These are phyloP conservation scores for Tylopilus sp. DNA, from an alignment of 1,284 basidiomycete species.

Conservation along the genomic window DNA sequence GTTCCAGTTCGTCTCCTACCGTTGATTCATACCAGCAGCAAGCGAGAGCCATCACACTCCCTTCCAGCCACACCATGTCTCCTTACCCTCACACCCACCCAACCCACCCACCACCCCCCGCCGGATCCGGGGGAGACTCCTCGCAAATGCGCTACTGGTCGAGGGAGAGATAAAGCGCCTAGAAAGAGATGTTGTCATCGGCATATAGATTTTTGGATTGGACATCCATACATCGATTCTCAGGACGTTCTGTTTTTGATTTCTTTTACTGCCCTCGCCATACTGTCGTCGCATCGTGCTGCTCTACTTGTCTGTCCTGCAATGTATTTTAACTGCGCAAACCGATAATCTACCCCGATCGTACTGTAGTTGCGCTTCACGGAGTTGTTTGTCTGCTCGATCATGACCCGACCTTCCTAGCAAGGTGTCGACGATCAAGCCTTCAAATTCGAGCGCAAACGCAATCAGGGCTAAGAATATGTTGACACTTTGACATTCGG, in stretches of 20 bases:
- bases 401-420: constrained; percentile 18
- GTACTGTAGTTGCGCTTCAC: constrained; percentile 17
- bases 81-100: constrained; percentile 27
- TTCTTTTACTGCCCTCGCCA: constrained; percentile 7
- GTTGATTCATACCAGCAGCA: constrained; percentile 27
- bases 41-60: constrained; percentile 9
- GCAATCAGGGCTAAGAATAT: constrained; percentile 18
- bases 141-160: constrained; percentile 35
- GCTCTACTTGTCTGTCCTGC: constrained; percentile 15
- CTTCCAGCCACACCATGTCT: constrained; percentile 17
- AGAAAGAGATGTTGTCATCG: constrained; percentile 5
- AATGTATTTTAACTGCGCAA: constrained; percentile 21
- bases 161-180: constrained; percentile 21
- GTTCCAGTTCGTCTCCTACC: constrained; percentile 16
- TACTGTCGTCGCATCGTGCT: constrained; percentile 10
- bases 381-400: constrained; percentile 13
- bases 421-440: constrained; percentile 18
- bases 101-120: constrained; percentile 19
- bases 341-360: constrained; percentile 15
- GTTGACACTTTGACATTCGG: background rate
- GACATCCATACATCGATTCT: constrained; percentile 7
- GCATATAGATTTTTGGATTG: constrained; percentile 21
- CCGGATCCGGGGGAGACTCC: constrained; percentile 29
- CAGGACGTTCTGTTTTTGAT: constrained; percentile 3
- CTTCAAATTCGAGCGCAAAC: background rate